These are phyloP conservation scores for Dipteronia sinensis DNA, from an alignment of 345 rosid species.

Conservation along the genomic window DNA sequence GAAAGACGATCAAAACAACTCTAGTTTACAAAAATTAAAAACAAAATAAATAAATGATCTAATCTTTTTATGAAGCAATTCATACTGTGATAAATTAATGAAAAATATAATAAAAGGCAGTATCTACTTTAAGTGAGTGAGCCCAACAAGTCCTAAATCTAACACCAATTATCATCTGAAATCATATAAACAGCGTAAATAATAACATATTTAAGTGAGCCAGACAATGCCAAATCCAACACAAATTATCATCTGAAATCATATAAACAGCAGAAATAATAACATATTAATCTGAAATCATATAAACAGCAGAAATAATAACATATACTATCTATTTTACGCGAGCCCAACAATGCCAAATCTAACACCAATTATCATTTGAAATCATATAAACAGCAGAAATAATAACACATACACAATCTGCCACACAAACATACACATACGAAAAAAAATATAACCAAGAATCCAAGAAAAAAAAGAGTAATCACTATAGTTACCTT, in stretches of 20 bases:
- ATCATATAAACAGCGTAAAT: background rate
- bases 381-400: background rate
- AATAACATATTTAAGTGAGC: no score
- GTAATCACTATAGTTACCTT: conserved; percentile 42
- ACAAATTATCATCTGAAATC: background rate
- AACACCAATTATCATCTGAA: background rate
- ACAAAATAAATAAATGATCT: background rate
- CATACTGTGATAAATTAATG: background rate
- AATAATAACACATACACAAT: background rate
- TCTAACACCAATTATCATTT: background rate
- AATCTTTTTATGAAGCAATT: background rate
- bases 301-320: background rate
- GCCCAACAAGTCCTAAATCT: background rate
- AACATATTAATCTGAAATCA: no score
- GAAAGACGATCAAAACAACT: background rate
- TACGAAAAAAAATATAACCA: conserved; percentile 4
- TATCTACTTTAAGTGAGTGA: background rate
- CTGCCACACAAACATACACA: background rate
- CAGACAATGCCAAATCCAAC: background rate
- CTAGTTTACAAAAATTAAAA: no score
- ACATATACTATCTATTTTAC: background rate
- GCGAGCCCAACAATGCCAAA: background rate
- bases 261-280: background rate
- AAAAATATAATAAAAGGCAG: no score
- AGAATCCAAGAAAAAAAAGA: background rate